A percentile compares a stretch with the other conserved stretches of the same genome.
Conservation (phyloP, 2,329 filamentous ascomycete species). For the Myriosclerotinia curreyana region DNA sequence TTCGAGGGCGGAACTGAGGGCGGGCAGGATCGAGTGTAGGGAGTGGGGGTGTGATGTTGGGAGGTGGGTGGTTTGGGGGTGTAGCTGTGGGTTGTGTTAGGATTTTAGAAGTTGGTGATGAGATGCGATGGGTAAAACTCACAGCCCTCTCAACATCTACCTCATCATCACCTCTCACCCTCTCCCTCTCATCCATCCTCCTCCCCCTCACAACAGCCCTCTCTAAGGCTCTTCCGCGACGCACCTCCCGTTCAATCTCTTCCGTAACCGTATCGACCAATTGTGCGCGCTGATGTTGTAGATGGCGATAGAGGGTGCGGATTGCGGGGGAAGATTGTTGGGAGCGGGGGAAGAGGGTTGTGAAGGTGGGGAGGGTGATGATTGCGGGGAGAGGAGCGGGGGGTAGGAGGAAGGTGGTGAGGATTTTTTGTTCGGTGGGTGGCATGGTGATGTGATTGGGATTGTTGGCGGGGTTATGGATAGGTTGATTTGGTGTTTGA, state of each 20-base stretch:
- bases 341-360: constrained; percentile 68
- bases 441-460: constrained; percentile 66
- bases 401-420: constrained; percentile 73
- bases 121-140: too few species aligned
- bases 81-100: not conserved
- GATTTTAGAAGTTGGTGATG: too few species aligned
- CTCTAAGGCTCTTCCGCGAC: constrained; percentile 56
- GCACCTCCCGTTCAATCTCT: constrained; percentile 64
- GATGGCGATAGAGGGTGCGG: constrained; percentile 65
- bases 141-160: constrained; percentile 60
- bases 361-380: constrained; percentile 72
- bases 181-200: constrained; percentile 51
- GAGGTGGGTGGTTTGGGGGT: constrained; percentile 37
- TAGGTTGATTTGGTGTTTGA: too few species aligned
- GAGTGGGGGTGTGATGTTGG: constrained; percentile 55
- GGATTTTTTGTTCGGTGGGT: constrained; percentile 70
- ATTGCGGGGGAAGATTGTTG: constrained; percentile 37
- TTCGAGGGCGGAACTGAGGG: constrained; percentile 63
- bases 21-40: constrained; percentile 61
- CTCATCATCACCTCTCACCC: constrained; percentile 59
- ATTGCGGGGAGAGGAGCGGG: constrained; percentile 72
- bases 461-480: too few species aligned
- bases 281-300: constrained; percentile 69
- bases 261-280: constrained; percentile 64
- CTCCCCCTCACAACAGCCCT: constrained; percentile 55